Evolutionary conservation across 2,329 filamentous ascomycete species (phyloP).

Genomic region (Aulographum hederae): DNA sequence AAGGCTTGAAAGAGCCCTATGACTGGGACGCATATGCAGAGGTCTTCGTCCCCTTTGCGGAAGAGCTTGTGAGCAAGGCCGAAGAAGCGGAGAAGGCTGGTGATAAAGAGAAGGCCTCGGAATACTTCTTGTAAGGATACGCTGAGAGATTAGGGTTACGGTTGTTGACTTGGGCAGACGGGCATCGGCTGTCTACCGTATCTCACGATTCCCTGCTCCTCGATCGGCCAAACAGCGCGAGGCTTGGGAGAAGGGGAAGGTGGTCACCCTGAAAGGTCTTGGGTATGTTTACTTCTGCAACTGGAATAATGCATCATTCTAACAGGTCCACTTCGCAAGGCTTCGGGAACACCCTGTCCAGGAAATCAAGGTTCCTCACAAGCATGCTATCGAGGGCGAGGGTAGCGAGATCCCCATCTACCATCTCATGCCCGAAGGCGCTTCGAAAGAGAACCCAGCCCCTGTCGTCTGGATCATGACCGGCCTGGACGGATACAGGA

Average conservation of each 20-base stretch:
- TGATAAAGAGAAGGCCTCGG: slow-evolving; percentile 35
- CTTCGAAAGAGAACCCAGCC: slow-evolving; percentile 22
- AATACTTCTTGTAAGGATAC: slow-evolving; percentile 35
- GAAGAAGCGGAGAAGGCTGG: slow-evolving; percentile 30
- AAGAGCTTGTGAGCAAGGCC: slow-evolving; percentile 34
- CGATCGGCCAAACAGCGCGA: slow-evolving; percentile 32
- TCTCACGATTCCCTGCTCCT: slow-evolving; percentile 48
- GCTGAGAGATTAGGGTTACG: not conserved
- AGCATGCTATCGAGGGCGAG: slow-evolving; percentile 30
- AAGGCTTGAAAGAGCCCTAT: slow-evolving; percentile 46
- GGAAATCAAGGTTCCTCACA: slow-evolving; percentile 45
- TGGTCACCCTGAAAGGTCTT: slow-evolving; percentile 39
- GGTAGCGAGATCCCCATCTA: slow-evolving; percentile 43
- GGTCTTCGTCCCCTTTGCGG: slow-evolving; percentile 40
- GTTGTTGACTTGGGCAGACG: slow-evolving; percentile 19
- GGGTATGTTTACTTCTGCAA: slow-evolving; percentile 8
- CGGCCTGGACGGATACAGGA: slow-evolving; percentile 40
- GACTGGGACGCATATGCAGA: slow-evolving; percentile 44
- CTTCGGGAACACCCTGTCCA: slow-evolving; percentile 33
- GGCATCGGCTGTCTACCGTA: slow-evolving; percentile 54
- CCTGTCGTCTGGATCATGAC: slow-evolving; percentile 38
- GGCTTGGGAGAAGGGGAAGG: slow-evolving; percentile 49
- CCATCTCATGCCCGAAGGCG: slow-evolving; percentile 37
- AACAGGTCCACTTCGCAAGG: slow-evolving; percentile 1
- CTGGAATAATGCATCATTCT: not conserved